Base-by-base conservation (phyloP, 1,284 basidiomycete genomes). In the Mycena sp. region DNA sequence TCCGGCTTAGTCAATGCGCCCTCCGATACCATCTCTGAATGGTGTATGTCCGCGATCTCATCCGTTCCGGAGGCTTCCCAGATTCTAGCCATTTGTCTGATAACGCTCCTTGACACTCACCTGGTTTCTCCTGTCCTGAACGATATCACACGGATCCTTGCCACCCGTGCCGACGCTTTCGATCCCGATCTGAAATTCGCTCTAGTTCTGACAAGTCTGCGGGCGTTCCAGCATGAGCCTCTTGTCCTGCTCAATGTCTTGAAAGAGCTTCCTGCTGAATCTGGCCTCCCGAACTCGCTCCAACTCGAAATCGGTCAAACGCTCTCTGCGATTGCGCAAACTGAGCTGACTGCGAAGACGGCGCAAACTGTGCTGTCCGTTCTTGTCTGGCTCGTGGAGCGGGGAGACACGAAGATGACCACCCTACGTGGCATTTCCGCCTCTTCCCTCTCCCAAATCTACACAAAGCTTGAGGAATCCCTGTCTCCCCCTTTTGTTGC, bases 321-420 rank as follows among this genome's bases (percentile, higher is more conserved):
- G 21, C 68, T 84, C 17, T 67, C 74, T 3, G 67, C 72, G 2
- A 73, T 77, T 53, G 71, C 80, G 2, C 69, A 75, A 17, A 71
- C 70, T 14, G 66, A 72, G 4, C 63, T 70, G 5, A 67, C 67
- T 19, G 23, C 46, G 25, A 71, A 75, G 23, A 73, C 66, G 4
- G 79, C 82, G 4, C 77, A 77, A n/a, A 73, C 70, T 9, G 58
- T 84, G 12, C 61, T 85, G 6, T 70, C 75, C 4, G 71, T 85
- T n/a, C 72, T 88, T 28, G 78, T 81, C 55, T 87, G 85, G 84
- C 74, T 87, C 2, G 61, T 76, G 5, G 68, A 74, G 6, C 79
- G 81, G 41, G 76, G 74, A 14, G 72, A 79, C 25, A 68, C 76
- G 38, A 79, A 76, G 50, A 73, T 81, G 48, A 74, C 72, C 16